Base-by-base conservation (phyloP, 106 monocot species). In the Phalaenopsis aphrodite region DNA sequence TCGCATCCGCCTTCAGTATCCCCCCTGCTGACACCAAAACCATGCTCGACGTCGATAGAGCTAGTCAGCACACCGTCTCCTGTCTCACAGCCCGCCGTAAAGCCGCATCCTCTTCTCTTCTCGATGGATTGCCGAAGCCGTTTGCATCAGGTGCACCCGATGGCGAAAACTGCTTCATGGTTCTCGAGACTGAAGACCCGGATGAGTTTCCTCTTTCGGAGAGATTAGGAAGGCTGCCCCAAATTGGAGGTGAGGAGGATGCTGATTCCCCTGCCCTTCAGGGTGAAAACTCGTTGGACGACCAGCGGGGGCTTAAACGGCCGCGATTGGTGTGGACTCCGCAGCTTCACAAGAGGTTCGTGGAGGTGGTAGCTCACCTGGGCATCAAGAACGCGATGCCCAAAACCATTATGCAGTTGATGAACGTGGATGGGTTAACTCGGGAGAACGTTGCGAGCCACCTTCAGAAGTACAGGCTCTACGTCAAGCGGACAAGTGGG, bases 341-440 rank as follows among this genome's bases (percentile, higher is more conserved):
- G 49, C 87, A 87, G 87, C 85, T 90, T 38, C 89, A 90, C 84
- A 85, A 83, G 83, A 79, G 87, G 71, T 90, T 90, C 75, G 83
- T 90, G 3, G 89, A 90, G 16, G 87, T 81, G 48, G 87, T 90
- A 30, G 66, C 78, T 21, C 89, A 86, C 38, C 78, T 90, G 12
- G 89, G 89, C 55, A 83, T 85, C 42, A 85, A 83, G 85, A 85
- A 81, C 81, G 85, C 85, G 23, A 85, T 86, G 39, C 89, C 87
- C 38, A 87, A 87, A 78, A 85, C 87, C 14, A 89, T 89, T 75
- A 87, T 87, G 89, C 79, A 85, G 67, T 23, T 84, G 75, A 89
- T 89, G 89, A 89, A 89, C 82, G 89, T 89, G 19, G 89, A 89
- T 66, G 89, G 89, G 42, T 78, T 89, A 23, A 87, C 84, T 38